Base-by-base conservation (phyloP, 441 rosid genomes). In the Croton laevigatus region DNA sequence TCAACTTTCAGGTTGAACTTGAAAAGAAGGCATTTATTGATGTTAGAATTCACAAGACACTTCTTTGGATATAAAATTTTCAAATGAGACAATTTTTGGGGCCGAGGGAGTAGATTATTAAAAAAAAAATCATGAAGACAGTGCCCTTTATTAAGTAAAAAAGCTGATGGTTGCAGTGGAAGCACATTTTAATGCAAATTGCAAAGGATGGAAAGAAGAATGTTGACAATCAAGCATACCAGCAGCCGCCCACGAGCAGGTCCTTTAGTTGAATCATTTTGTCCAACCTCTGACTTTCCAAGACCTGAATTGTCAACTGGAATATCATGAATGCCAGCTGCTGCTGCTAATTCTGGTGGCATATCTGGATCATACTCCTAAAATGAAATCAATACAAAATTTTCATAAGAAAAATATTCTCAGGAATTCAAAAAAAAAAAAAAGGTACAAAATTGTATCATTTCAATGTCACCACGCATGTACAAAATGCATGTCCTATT, bases 311-410 rank as follows among this genome's bases (percentile, higher is more conserved):
- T 82, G 63, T 78, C 95, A 83, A 81, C 82, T 69, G 85, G 70
- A 81, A 72, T 75, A 77, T 88, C 98, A 81, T 84, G 94, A 38
- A 81, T 76, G 19, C 97, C 95, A 60, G 93, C 78, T 51, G 97
- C 99, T 72, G 98, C 99, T 68, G 93, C 99, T 78, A 95, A 83
- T 82, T 95, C 99, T 59, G 98, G 98, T 55, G 99, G 99, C 74
- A 95, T 76, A 76, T 95, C 99, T 54, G 98, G 99, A 87, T 95
- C 99, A 62, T 82, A 95, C 53, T 88, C 97, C 99, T 95, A 76
- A 68, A 78, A 79, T 66, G 37, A 70, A 76, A 75, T 62, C 72
- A 80, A 72, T 8, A 58, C 36, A 59, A 58, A 14, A 53, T 19
- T 53, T 53, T 49, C 16, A 14, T 62, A 62, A 55, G 23, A 66